Evolutionary conservation across 164 flowering plant species (phyloP).

Genomic region (Warburgia ugandensis): DNA sequence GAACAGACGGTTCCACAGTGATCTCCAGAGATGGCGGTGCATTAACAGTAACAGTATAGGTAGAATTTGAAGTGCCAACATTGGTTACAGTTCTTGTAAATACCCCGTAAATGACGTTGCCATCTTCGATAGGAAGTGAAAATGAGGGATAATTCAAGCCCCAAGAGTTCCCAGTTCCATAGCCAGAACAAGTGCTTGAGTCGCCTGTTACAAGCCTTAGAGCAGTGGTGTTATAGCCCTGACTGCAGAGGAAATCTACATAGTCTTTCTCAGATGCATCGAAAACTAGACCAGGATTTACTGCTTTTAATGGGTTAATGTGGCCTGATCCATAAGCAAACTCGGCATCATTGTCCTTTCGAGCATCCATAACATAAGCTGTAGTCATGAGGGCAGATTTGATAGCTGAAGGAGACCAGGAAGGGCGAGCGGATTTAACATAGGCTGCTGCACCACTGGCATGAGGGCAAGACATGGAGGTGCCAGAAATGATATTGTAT

Average conservation of each 20-base stretch:
- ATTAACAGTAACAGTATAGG: too few species aligned
- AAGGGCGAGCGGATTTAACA: conserved; percentile 31
- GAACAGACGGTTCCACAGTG: too few species aligned
- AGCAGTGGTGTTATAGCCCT: too few species aligned
- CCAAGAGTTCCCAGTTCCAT: too few species aligned
- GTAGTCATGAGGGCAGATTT: conserved; percentile 49
- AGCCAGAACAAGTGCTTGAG: too few species aligned
- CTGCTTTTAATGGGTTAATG: conserved; percentile 46
- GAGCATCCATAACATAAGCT: conserved; percentile 65
- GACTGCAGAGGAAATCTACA: conserved; percentile 53
- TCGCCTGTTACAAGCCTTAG: too few species aligned
- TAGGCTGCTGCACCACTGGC: conserved; percentile 36
- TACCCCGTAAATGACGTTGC: too few species aligned
- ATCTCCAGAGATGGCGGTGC: too few species aligned
- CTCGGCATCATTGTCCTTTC: conserved; percentile 42
- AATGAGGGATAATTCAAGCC: too few species aligned
- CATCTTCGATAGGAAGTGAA: too few species aligned
- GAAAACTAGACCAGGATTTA: conserved; percentile 63
- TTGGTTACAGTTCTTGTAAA: too few species aligned
- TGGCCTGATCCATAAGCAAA: conserved; percentile 82
- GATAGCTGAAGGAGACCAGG: conserved; percentile 47
- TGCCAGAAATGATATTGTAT: conserved; percentile 32
- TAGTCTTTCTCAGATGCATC: conserved; percentile 51
- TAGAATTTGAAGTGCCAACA: too few species aligned
- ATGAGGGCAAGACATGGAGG: conserved; percentile 53